These are phyloP conservation scores for Pythium biforme DNA, from an alignment of 352 stramenopile species.

Conservation along the genomic window DNA sequence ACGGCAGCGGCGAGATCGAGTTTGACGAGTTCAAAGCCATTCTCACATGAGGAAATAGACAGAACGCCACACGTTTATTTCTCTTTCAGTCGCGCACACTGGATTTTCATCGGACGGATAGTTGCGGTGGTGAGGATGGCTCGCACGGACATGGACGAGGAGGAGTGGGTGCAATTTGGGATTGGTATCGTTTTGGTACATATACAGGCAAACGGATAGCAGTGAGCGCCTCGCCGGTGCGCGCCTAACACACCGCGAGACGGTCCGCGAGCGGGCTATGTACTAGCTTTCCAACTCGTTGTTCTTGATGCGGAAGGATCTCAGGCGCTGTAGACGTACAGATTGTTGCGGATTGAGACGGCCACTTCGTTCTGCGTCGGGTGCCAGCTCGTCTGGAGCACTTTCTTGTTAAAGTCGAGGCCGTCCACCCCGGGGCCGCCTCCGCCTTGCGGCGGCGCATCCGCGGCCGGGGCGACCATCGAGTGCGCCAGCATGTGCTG, in stretches of 20 bases:
- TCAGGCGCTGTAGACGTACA: constrained; percentile 71
- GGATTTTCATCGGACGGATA: not conserved
- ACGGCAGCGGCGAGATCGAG: constrained; percentile 94
- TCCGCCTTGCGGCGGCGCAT: constrained; percentile 2
- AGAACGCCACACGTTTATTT: not conserved
- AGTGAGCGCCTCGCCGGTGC: not conserved
- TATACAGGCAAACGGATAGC: constrained; percentile 17
- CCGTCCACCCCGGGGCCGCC: constrained; percentile 30
- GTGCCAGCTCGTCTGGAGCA: constrained; percentile 87
- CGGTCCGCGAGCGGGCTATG: too few relatives aligned
- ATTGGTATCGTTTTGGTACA: constrained; percentile 14
- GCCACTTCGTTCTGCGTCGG: constrained; percentile 77
- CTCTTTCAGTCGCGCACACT: not conserved
- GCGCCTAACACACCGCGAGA: too few relatives aligned
- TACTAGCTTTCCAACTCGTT: too few relatives aligned
- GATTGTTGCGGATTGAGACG: constrained; percentile 77
- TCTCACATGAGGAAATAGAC: constrained; percentile 64
- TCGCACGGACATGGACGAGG: not conserved
- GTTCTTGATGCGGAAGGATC: not conserved
- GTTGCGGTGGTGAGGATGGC: not conserved
- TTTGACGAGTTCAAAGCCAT: constrained; percentile 96
- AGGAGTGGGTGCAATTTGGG: not conserved
- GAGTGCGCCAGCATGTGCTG: constrained; percentile 65
- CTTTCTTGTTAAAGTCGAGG: constrained; percentile 83
- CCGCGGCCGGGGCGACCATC: constrained; percentile 35